Conservation (phyloP, 768 basidiomycete species). For the Tricholoma flavovirens region DNA sequence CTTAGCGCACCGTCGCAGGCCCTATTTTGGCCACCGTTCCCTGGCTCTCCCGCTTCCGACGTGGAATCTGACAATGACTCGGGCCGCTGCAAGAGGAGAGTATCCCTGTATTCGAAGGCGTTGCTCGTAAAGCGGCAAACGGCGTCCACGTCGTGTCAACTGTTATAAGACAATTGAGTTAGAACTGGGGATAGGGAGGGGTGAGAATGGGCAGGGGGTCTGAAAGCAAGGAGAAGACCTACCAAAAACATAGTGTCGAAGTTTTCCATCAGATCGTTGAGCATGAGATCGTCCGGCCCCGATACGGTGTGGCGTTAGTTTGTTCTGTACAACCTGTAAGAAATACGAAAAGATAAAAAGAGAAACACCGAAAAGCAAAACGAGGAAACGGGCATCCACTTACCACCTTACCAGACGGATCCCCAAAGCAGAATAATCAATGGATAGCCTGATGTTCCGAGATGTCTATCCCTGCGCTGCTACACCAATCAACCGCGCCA, state of each 20-base stretch:
- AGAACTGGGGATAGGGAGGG: too few species aligned
- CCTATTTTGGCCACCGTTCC: too few species aligned
- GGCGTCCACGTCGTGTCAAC: slow-evolving; percentile 84
- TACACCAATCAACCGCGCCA: slow-evolving; percentile 22
- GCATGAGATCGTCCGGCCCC: slow-evolving; percentile 88
- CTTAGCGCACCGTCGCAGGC: too few species aligned
- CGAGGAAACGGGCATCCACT: too few species aligned
- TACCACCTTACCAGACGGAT: slow-evolving; percentile 74
- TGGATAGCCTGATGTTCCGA: slow-evolving; percentile 96
- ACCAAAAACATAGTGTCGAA: slow-evolving; percentile 67
- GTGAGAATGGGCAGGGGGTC: too few species aligned
- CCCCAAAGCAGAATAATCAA: slow-evolving; percentile 93
- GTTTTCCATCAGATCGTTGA: slow-evolving; percentile 96
- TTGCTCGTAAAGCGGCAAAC: slow-evolving; percentile 98
- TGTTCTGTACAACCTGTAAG: slow-evolving; percentile 37
- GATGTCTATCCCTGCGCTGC: slow-evolving; percentile 83
- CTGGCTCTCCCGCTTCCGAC: too few species aligned
- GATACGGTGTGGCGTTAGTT: slow-evolving; percentile 51
- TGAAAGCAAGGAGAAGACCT: too few species aligned
- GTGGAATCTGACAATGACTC: too few species aligned
- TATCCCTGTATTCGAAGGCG: too few species aligned
- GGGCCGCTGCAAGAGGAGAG: too few species aligned
- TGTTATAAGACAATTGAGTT: too few species aligned
- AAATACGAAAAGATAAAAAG: not conserved
- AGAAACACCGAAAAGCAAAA: too few species aligned